These are phyloP conservation scores for Hirschfeldia incana DNA, from an alignment of 345 rosid genomes.

Conservation along the genomic window DNA sequence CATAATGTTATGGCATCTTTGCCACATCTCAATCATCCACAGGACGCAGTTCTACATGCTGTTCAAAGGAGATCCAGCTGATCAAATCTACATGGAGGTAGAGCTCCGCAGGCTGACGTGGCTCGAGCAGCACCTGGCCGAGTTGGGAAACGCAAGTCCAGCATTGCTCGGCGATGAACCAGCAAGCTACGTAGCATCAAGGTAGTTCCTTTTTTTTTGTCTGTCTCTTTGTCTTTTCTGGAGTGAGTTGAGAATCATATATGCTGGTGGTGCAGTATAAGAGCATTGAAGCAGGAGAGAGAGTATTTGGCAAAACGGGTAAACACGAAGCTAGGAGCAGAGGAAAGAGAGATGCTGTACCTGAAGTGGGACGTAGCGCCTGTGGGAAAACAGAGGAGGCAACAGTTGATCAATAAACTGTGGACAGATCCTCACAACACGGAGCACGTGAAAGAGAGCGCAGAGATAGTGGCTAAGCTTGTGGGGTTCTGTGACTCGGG, in stretches of 20 bases:
- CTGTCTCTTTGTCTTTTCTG: neutral
- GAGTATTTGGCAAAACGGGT: conserved; percentile 85
- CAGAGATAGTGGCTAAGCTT: conserved; percentile 76
- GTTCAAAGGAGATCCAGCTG: conserved; percentile 78
- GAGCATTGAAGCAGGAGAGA: conserved; percentile 84
- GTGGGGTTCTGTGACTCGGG: conserved; percentile 87
- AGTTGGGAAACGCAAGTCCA: conserved; percentile 96
- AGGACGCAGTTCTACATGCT: conserved; percentile 84
- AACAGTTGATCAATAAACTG: conserved; percentile 77
- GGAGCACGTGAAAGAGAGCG: conserved; percentile 76
- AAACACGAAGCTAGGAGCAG: conserved; percentile 64
- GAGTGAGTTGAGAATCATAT: conserved; percentile 1
- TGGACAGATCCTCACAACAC: conserved; percentile 85
- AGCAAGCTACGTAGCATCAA: conserved; percentile 79
- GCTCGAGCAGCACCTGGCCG: conserved; percentile 91
- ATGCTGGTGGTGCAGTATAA: conserved; percentile 52
- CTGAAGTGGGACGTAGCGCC: conserved; percentile 83
- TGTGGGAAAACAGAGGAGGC: conserved; percentile 80
- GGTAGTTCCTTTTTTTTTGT: conserved; percentile 39
- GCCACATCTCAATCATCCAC: conserved; percentile 90
- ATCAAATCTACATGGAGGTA: conserved; percentile 91
- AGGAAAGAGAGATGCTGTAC: conserved; percentile 80
- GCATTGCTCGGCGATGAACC: conserved; percentile 92
- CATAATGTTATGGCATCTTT: conserved; percentile 93
- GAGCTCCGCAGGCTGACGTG: conserved; percentile 84